Conservation (phyloP, 1,284 basidiomycete species). For the Microbotryum lychnidis-dioicae region DNA sequence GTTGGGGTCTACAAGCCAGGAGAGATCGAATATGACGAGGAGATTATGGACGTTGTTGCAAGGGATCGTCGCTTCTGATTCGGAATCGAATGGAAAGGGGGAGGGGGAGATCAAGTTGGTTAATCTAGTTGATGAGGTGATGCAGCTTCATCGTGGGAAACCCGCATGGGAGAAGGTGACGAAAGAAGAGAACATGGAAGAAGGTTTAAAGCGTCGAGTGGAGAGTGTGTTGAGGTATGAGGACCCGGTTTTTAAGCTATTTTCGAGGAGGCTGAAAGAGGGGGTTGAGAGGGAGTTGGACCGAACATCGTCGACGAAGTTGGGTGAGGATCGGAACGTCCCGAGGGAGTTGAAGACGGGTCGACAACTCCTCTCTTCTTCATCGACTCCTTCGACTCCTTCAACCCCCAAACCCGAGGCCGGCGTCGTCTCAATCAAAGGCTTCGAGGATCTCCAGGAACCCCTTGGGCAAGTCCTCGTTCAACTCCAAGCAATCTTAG, state of each 20-base stretch:
- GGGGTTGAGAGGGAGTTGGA: conserved; percentile 40
- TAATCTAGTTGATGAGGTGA: conserved; percentile 22
- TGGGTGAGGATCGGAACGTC: too few relatives aligned
- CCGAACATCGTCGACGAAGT: too few relatives aligned
- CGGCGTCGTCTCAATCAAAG: too few relatives aligned
- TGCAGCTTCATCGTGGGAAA: too few relatives aligned
- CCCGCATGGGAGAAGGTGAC: too few relatives aligned
- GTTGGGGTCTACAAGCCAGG: conserved; percentile 9
- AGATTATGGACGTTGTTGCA: conserved; percentile 59
- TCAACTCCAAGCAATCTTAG: too few relatives aligned
- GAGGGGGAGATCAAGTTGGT: not conserved
- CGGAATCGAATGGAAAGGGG: conserved; percentile 8
- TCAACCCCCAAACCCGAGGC: too few relatives aligned
- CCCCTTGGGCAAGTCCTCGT: too few relatives aligned
- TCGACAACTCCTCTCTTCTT: too few relatives aligned
- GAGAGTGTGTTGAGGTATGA: conserved; percentile 52
- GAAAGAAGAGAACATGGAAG: conserved; percentile 43
- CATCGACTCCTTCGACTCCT: too few relatives aligned
- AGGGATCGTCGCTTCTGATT: conserved; percentile 50
- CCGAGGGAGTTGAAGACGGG: too few relatives aligned
- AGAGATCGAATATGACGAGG: conserved; percentile 20
- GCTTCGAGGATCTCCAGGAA: too few relatives aligned
- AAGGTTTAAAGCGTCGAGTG: conserved; percentile 51
- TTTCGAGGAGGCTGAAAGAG: conserved; percentile 51
- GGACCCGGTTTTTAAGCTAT: conserved; percentile 57